These are phyloP conservation scores for Arachis stenosperma DNA, from an alignment of 306 rosid genomes.

Conservation along the genomic window DNA sequence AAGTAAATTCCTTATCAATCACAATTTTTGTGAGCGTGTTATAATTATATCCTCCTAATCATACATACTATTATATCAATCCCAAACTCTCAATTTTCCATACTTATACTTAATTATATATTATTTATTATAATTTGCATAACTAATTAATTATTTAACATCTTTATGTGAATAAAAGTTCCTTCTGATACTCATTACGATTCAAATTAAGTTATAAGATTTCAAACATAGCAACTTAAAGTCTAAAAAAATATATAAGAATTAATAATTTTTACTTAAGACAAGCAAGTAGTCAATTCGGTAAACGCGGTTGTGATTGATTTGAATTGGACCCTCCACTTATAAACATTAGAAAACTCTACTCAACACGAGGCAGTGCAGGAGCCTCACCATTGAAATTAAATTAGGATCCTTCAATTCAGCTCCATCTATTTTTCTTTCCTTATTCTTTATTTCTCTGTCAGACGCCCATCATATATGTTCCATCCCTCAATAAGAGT, in stretches of 20 bases:
- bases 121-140: too few species aligned
- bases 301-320: slow-evolving; percentile 48
- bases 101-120: too few species aligned
- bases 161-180: too few species aligned
- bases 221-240: too few species aligned
- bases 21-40: neutral
- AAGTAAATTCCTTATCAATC: slow-evolving; percentile 38
- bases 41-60: too few species aligned
- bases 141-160: too few species aligned
- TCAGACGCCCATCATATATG: slow-evolving; percentile 37
- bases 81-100: too few species aligned
- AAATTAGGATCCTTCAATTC: slow-evolving; percentile 48
- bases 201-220: too few species aligned
- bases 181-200: too few species aligned
- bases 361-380: slow-evolving; percentile 42
- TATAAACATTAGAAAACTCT: slow-evolving; percentile 29
- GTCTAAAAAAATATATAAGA: too few species aligned
- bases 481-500: slow-evolving; percentile 45
- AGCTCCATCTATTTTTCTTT: neutral
- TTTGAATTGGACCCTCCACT: slow-evolving; percentile 66
- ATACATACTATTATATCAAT: too few species aligned
- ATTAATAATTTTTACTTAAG: neutral
- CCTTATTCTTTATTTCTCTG: slow-evolving; percentile 35
- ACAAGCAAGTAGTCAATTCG: slow-evolving; percentile 61
- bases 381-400: slow-evolving; percentile 48